Base-by-base conservation (phyloP, 1,139 yeast genomes). In the Sugiyamaella pinicola region DNA sequence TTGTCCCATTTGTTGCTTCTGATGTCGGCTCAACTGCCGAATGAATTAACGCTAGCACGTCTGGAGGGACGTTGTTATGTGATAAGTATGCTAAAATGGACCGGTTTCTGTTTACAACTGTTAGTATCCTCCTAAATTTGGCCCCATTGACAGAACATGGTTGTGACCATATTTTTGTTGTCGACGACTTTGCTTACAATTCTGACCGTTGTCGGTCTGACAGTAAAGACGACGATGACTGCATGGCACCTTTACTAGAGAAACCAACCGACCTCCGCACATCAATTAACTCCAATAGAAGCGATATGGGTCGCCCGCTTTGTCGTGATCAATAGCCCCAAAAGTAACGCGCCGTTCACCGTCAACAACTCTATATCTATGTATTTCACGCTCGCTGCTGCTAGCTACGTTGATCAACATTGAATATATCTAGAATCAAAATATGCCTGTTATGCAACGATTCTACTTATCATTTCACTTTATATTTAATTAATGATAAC, bases 71-170 rank as follows among this genome's bases (percentile, higher is more conserved):
- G 17, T 52, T 53, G 49, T 58, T 60, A 12, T 60, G 47, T 21
- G 60, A 49, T 31, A 69, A 54, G 47, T 69, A 69, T 38, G 68
- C 69, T n/a, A 65, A 52, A 18, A 69, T 59, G 2, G 71, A 62
- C 35, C 62, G 61, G 53, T 69, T 62, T 49, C 65, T 62, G 45
- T 7, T 19, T n/a, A 28, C 9, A 28, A 9, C 15, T 19, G 47
- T 33, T 15, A n/a, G 41, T 35, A 35, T 15, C 12, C 28, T 10
- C 19, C n/a, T 21, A 29, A 12, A 31, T 13, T 3, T 13, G 17
- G 13, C 35, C n/a, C n/a, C 35, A 8, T n/a, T 4, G n/a, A n/a
- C n/a, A n/a, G n/a, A n/a, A n/a, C n/a, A n/a, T n/a, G n/a, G n/a
- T n/a, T n/a, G n/a, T n/a, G n/a, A n/a, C n/a, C n/a, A n/a, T n/a